Percentiles rank a stretch among this genome's conserved stretches.
These are phyloP conservation scores for Rhodomyrtus psidioides DNA, from an alignment of 441 rosid genomes.

Conservation along the genomic window DNA sequence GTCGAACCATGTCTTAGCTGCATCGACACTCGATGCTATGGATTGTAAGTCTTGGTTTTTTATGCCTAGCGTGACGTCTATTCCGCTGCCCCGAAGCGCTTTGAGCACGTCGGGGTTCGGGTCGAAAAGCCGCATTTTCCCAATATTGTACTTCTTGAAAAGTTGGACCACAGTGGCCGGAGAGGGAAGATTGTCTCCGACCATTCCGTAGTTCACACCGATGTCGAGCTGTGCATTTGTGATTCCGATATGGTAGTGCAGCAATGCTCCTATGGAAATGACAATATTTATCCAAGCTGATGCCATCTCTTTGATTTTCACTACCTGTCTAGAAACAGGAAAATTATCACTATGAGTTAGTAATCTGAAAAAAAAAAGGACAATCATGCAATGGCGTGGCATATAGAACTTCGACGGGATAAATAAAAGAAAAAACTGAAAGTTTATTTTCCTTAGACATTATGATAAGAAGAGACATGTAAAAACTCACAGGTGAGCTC, in stretches of 20 bases:
- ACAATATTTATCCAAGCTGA: not conserved
- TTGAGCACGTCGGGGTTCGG: not conserved
- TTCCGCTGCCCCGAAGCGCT: not conserved
- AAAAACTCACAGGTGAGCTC: not conserved
- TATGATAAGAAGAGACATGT: not conserved
- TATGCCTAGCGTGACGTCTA: not conserved
- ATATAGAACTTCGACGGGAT: not conserved
- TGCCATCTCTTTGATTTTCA: not conserved
- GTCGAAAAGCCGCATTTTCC: not conserved
- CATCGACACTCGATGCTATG: not conserved
- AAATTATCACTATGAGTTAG: not conserved
- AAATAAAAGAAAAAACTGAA: not conserved
- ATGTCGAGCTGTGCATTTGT: not conserved
- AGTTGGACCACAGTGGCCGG: not conserved
- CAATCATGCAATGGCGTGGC: not conserved
- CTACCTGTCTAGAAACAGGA: not conserved
- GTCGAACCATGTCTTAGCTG: not conserved
- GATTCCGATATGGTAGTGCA: not conserved
- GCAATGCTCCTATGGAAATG: not conserved
- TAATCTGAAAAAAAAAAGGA: not conserved
- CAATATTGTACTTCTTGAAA: not conserved
- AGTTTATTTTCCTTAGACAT: not conserved
- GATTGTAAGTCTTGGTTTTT: not conserved
- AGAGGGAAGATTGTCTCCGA: not conserved
- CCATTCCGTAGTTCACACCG: not conserved